Percentiles rank a stretch among this genome's conserved stretches.
These are phyloP conservation scores for Xerocomus subilludens DNA, from an alignment of 1,284 basidiomycete species.

Conservation along the genomic window DNA sequence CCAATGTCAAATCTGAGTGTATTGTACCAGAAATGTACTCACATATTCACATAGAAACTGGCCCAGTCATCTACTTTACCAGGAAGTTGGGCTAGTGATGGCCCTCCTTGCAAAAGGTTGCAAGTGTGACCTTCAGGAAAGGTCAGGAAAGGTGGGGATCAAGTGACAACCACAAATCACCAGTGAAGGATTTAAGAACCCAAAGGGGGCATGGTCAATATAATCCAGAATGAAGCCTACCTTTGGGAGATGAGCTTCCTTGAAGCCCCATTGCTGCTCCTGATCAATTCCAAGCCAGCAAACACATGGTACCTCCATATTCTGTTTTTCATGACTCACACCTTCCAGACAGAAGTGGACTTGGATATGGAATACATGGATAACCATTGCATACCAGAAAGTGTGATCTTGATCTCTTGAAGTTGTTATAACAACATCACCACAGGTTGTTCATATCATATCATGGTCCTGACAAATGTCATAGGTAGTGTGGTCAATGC, in stretches of 20 bases:
- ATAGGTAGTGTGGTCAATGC: slow-evolving; percentile 26
- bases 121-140: neutral
- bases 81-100: slow-evolving; percentile 3
- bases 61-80: slow-evolving; percentile 19
- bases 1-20: neutral
- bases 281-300: slow-evolving; percentile 33
- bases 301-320: slow-evolving; percentile 40
- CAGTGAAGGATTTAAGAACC: slow-evolving; percentile 26
- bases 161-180: slow-evolving; percentile 25
- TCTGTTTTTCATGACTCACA: neutral
- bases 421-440: slow-evolving; percentile 22
- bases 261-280: slow-evolving; percentile 11
- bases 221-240: slow-evolving; percentile 21
- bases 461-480: slow-evolving; percentile 35
- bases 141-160: neutral
- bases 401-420: slow-evolving; percentile 23
- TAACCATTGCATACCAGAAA: slow-evolving; percentile 32
- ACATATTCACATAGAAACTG: slow-evolving; percentile 28
- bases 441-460: slow-evolving; percentile 18
- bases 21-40: neutral
- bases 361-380: neutral
- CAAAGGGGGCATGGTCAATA: neutral
- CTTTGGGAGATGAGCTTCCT: slow-evolving; percentile 11
- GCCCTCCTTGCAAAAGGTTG: neutral
- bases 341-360: neutral